phyloP scores from a whole-genome alignment of 164 flowering plant species.

The Vitis riparia region DNA sequence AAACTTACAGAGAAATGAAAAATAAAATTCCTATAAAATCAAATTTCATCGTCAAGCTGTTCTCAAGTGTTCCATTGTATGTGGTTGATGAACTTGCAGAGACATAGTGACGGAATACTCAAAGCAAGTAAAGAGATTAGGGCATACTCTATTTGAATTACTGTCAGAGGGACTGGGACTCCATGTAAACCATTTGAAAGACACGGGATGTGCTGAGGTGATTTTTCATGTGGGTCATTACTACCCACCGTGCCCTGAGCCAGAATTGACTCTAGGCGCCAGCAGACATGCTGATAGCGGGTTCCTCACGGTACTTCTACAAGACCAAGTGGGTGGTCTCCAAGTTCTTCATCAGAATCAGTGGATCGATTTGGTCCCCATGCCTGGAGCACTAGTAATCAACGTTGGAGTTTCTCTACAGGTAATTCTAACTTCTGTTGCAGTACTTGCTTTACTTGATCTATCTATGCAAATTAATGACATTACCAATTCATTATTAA shows the following conservation, averaged over 20 bases:
- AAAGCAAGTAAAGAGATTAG: slow-evolving; percentile 16
- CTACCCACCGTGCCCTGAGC: slow-evolving; percentile 35
- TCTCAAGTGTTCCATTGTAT: too few species aligned
- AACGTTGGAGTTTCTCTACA: slow-evolving; percentile 31
- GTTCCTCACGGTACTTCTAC: slow-evolving; percentile 32
- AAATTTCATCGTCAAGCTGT: too few species aligned
- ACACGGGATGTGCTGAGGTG: slow-evolving; percentile 20
- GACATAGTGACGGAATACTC: slow-evolving; percentile 14
- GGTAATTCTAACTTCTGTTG: background rate
- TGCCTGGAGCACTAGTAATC: slow-evolving; percentile 23
- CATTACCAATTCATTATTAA: too few species aligned
- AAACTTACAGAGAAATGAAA: too few species aligned
- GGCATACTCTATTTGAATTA: slow-evolving; percentile 14
- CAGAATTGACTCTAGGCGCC: slow-evolving; percentile 27
- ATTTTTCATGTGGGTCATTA: slow-evolving; percentile 13
- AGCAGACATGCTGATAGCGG: slow-evolving; percentile 16
- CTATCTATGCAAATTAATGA: too few species aligned
- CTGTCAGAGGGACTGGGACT: slow-evolving; percentile 31
- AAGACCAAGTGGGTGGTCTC: slow-evolving; percentile 35
- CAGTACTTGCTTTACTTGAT: too few species aligned
- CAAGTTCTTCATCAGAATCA: slow-evolving; percentile 25
- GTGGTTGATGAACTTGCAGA: slow-evolving; percentile 4
- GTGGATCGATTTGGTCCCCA: slow-evolving; percentile 29
- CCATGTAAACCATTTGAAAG: slow-evolving; percentile 10
- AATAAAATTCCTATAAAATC: too few species aligned